Evolutionary conservation across 306 rosid genomes (phyloP).

Genomic region (Morella rubra): DNA sequence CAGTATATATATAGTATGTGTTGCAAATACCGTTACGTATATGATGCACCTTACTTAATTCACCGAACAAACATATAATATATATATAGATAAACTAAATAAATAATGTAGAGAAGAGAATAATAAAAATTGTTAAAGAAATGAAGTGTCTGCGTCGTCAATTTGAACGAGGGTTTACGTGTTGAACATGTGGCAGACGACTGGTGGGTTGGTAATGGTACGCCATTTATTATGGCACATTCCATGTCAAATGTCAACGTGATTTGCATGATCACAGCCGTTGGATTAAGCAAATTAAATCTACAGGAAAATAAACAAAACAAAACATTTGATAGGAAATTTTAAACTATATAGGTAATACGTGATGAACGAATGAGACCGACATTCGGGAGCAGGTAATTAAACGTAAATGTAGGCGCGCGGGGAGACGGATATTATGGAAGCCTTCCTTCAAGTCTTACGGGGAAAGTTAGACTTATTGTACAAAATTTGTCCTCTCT

Average conservation of each 20-base stretch:
- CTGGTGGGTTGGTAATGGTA: conserved; percentile 26
- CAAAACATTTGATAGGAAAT: background rate
- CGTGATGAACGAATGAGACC: conserved; percentile 12
- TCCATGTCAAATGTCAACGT: conserved; percentile 33
- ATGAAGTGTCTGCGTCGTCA: conserved; percentile 18
- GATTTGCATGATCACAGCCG: conserved; percentile 26
- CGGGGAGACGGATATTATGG: conserved; percentile 28
- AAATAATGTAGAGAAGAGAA: background rate
- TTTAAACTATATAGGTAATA: no score
- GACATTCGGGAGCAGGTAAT: conserved; percentile 32
- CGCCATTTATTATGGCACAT: conserved; percentile 19
- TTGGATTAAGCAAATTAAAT: background rate
- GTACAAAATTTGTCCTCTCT: background rate
- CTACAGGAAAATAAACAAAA: background rate
- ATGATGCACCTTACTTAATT: no score
- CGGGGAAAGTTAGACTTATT: background rate
- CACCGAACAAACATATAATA: no score
- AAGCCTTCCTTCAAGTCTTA: background rate
- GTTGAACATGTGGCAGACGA: conserved; percentile 29
- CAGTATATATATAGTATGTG: no score
- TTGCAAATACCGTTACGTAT: no score
- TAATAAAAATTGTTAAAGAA: no score
- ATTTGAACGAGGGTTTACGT: conserved; percentile 15
- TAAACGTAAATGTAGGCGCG: conserved; percentile 18
- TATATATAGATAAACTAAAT: background rate